Conservation (phyloP, 352 stramenopile species). For the Phytophthora citricola region DNA sequence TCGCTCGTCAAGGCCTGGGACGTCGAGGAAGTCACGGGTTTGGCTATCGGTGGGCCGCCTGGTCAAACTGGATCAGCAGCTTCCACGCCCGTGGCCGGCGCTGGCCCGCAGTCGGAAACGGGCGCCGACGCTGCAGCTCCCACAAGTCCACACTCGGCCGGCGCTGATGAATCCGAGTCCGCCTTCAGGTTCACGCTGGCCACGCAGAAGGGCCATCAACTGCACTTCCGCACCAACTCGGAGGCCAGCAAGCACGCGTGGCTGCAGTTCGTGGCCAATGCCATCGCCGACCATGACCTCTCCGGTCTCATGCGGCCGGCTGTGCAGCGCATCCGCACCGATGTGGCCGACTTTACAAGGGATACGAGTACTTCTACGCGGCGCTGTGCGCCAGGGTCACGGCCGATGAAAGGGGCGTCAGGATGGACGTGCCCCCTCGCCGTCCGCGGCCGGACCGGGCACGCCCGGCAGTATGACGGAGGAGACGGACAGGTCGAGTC, state of each 20-base stretch:
- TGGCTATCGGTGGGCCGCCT: background rate
- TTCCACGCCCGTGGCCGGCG: slow-evolving; percentile 19
- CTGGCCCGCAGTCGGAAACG: background rate
- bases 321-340: slow-evolving; percentile 48
- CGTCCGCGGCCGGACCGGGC: slow-evolving; percentile 6
- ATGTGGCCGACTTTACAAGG: slow-evolving; percentile 73
- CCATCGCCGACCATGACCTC: slow-evolving; percentile 59
- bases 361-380: slow-evolving; percentile 78
- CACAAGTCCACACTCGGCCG: slow-evolving; percentile 1
- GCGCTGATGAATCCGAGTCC: slow-evolving; percentile 31
- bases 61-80: slow-evolving; percentile 7
- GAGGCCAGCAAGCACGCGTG: slow-evolving; percentile 83
- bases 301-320: slow-evolving; percentile 36
- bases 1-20: slow-evolving; percentile 78
- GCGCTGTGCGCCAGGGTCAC: slow-evolving; percentile 65
- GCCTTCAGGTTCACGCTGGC: slow-evolving; percentile 84
- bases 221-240: slow-evolving; percentile 88
- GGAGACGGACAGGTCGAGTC: slow-evolving; percentile 36
- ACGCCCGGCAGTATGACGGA: slow-evolving; percentile 21
- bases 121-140: slow-evolving; percentile 1
- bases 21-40: slow-evolving; percentile 51
- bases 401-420: slow-evolving; percentile 36
- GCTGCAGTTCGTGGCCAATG: slow-evolving; percentile 79
- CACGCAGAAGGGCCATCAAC: slow-evolving; percentile 84
- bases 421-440: slow-evolving; percentile 17